Percentiles rank a stretch among this genome's conserved stretches.
phyloP scores from a whole-genome alignment of 768 basidiomycete genomes.

The Suillus paluster region DNA sequence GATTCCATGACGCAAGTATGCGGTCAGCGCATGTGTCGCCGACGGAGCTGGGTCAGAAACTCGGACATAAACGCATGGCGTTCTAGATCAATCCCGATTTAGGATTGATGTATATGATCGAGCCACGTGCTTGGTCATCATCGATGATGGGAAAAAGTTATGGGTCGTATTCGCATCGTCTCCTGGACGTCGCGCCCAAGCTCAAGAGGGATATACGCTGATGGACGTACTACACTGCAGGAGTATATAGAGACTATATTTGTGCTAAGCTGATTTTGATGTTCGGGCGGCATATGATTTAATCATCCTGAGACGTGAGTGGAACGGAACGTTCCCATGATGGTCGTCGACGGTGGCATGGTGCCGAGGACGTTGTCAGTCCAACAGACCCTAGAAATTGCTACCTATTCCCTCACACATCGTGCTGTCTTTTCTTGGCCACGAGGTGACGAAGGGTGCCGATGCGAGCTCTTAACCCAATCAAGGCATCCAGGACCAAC shows the following conservation, averaged over 20 bases:
- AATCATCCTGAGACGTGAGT: background rate
- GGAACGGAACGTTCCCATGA: background rate
- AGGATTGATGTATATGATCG: background rate
- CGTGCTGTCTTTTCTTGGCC: background rate
- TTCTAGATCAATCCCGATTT: background rate
- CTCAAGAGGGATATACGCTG: background rate
- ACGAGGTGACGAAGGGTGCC: no score
- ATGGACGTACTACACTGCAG: background rate
- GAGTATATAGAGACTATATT: no score
- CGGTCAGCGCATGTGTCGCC: constrained; percentile 1
- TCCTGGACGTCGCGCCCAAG: constrained; percentile 1
- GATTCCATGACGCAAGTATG: constrained; percentile 13
- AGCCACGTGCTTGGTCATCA: background rate
- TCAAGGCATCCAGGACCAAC: background rate
- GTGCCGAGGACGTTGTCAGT: background rate
- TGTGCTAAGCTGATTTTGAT: background rate
- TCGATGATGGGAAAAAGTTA: background rate
- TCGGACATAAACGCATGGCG: background rate
- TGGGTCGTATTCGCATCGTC: background rate
- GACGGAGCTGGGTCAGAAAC: background rate
- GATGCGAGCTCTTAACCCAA: background rate
- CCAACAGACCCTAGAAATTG: background rate
- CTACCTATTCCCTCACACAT: background rate
- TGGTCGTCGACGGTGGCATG: background rate
- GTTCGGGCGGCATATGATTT: background rate